Evolutionary conservation across 768 basidiomycete genomes (phyloP).

Genomic region (Piloderma croceum): DNA sequence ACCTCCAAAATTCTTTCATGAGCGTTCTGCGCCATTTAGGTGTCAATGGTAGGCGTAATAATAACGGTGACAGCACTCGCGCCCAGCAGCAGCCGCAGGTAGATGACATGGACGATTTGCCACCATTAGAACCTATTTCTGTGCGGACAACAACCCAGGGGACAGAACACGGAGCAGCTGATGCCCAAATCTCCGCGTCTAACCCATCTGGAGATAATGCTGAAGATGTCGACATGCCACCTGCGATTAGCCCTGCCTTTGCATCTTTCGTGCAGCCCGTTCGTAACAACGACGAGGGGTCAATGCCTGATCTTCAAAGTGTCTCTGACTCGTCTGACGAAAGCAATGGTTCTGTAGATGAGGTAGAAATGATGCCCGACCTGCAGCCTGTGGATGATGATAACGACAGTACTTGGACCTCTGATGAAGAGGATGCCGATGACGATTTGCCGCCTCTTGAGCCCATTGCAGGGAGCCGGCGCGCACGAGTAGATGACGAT

Average conservation of each 20-base stretch:
- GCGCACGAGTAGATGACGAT: slow-evolving; percentile 57
- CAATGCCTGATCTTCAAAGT: slow-evolving; percentile 38
- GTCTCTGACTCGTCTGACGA: slow-evolving; percentile 34
- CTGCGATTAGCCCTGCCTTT: neutral
- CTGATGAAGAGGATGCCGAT: slow-evolving; percentile 23
- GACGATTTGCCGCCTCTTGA: slow-evolving; percentile 27
- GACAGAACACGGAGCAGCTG: neutral
- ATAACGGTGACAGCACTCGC: neutral
- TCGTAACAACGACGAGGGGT: slow-evolving; percentile 29
- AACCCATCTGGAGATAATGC: neutral
- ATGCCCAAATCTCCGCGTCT: neutral
- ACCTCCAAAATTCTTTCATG: too few species aligned
- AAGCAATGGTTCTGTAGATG: slow-evolving; percentile 21
- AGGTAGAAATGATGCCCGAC: slow-evolving; percentile 24
- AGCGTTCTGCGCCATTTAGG: neutral
- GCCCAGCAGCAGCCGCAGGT: neutral
- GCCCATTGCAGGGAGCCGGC: slow-evolving; percentile 34
- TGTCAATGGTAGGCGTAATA: neutral
- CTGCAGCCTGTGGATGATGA: slow-evolving; percentile 27
- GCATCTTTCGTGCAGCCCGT: slow-evolving; percentile 4
- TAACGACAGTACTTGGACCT: slow-evolving; percentile 22
- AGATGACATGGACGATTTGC: neutral
- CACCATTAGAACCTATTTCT: neutral
- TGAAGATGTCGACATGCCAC: neutral
- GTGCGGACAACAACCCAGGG: neutral